Evolutionary conservation across 768 basidiomycete species (phyloP).

Genomic region (Lyophyllum shimeji): DNA sequence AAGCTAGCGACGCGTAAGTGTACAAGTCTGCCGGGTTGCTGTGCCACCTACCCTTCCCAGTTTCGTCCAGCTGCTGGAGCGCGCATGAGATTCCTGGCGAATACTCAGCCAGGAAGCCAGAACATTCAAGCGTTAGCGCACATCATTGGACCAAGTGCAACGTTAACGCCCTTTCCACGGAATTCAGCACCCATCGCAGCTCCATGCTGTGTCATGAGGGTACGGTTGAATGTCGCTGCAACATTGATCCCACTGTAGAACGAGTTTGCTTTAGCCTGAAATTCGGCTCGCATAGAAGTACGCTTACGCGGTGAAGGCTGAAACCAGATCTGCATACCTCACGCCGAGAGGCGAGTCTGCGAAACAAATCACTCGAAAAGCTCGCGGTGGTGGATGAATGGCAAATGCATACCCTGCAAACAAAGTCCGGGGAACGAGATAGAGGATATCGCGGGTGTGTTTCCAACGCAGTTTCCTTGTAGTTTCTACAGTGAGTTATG

Average conservation of each 20-base stretch:
- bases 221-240: conserved; percentile 54
- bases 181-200: conserved; percentile 60
- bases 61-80: conserved; percentile 48
- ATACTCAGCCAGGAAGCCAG: neutral
- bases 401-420: conserved; percentile 36
- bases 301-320: conserved; percentile 50
- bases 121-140: conserved; percentile 15
- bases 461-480: conserved; percentile 47
- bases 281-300: neutral
- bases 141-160: conserved; percentile 53
- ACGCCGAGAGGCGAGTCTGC: conserved; percentile 51
- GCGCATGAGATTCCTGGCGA: conserved; percentile 41
- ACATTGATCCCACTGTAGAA: conserved; percentile 44
- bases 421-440: conserved; percentile 52
- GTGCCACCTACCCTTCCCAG: conserved; percentile 46
- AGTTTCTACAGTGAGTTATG: neutral
- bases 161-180: conserved; percentile 58
- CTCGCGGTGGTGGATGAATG: too few relatives aligned
- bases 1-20: conserved; percentile 27
- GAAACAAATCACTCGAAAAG: neutral
- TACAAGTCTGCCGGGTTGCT: neutral
- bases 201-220: conserved; percentile 56
- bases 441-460: conserved; percentile 44
- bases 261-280: neutral
- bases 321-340: conserved; percentile 43